Percentiles rank a stretch among this genome's conserved stretches.
These are phyloP conservation scores for Linnemannia hyalina DNA, from an alignment of 192 early-diverging fungal genomes.

Conservation along the genomic window DNA sequence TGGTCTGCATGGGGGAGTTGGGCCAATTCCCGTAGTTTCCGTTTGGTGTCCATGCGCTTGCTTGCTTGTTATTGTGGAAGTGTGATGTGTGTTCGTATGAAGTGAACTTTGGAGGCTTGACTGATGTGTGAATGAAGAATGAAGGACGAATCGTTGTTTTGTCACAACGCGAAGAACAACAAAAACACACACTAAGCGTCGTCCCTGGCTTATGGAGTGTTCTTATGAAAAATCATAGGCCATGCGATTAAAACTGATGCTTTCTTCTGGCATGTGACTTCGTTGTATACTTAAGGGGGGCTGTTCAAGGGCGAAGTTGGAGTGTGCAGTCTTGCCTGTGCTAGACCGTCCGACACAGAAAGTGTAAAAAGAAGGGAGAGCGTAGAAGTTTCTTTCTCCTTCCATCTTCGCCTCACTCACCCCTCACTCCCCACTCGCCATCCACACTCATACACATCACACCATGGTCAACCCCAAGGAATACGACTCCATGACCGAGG, in stretches of 20 bases:
- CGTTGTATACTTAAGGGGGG: background rate
- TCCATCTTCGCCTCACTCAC: slow-evolving; percentile 9
- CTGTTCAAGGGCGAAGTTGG: slow-evolving; percentile 6
- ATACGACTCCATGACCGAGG: slow-evolving; percentile 64
- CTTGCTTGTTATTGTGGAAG: background rate
- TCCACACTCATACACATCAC: background rate
- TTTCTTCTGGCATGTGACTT: too few species aligned
- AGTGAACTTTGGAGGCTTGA: too few species aligned
- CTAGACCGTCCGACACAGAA: background rate
- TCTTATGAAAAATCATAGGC: too few species aligned
- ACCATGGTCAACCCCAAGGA: slow-evolving; percentile 34
- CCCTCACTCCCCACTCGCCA: background rate
- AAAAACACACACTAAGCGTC: too few species aligned
- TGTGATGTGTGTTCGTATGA: background rate
- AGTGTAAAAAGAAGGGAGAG: background rate
- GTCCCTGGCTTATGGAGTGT: too few species aligned
- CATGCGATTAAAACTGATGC: too few species aligned
- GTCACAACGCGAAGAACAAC: too few species aligned
- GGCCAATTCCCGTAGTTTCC: background rate
- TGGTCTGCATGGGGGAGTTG: background rate
- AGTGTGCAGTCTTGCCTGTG: background rate
- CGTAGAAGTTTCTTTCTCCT: background rate
- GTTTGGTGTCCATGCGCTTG: slow-evolving; percentile 2
- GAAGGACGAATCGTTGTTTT: too few species aligned
- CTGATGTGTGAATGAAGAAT: too few species aligned